Base-by-base conservation (phyloP, 495 filamentous ascomycete genomes). In the Penicillium salamii region DNA sequence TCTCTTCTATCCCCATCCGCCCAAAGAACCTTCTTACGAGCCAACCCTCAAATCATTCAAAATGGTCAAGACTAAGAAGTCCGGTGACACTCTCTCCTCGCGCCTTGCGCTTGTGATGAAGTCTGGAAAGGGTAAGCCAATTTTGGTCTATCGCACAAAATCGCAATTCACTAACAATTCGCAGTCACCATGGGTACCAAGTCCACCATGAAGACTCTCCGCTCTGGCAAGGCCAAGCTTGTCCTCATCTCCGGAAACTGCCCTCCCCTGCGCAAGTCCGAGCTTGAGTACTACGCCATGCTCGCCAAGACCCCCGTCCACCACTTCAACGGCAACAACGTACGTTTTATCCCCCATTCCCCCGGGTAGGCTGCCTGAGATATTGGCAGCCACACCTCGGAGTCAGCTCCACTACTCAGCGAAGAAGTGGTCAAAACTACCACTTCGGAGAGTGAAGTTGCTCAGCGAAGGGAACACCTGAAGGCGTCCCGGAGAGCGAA, bases 281-380 rank as follows among this genome's bases (percentile, higher is more conserved):
- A 97, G 81, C 83, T 96, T 53, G 92, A 97, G 75, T 86, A 77
- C 73, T 93, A 93, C 78, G 85, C 87, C 67, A 96, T 96, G 91
- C 77, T 96, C 54, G 83, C 86, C 66, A 96, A 97, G 81, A 89
- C 87, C 63, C 83, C 88, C 44, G 92, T 97, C 61, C 93, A 97
- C 80, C 93, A 98, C 80, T 98, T 96, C 79, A 82, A 81, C 62
- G 93, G 93, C 51, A 95, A 93, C 84, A 98, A 97, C 84, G 93
- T 97, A 86, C 87, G 92, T 62, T 44, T 20, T 17, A 28, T 29
- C 20, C 33, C 32, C 40, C 41, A 12, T 21, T 20, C 48, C 39
- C 37, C 23, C 18, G 24, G 26, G 46, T 39, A 34, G 36, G 17
- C 46, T 39, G 12, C 35, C 35, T 48, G 46, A 48, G 24, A 48